These are phyloP conservation scores for Phlebiopsis gigantea DNA, from an alignment of 768 basidiomycete species.

Conservation along the genomic window DNA sequence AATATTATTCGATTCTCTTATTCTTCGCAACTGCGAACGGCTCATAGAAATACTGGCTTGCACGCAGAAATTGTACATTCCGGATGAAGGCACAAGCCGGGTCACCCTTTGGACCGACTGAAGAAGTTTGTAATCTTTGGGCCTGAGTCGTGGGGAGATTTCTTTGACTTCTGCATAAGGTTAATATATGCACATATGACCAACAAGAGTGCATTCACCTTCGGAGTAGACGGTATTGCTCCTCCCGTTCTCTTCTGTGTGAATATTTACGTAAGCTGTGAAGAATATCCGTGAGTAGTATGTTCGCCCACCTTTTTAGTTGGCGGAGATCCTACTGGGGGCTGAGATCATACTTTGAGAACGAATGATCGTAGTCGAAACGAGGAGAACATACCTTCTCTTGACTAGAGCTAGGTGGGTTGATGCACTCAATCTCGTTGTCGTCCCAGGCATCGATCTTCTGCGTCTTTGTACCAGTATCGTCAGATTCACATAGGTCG, in stretches of 20 bases:
- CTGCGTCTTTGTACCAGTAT: conserved; percentile 3
- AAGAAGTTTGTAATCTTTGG: background rate
- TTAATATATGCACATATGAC: background rate
- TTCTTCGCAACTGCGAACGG: too few relatives aligned
- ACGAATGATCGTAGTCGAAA: background rate
- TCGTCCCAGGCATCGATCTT: conserved; percentile 23
- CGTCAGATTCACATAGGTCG: background rate
- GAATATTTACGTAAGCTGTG: background rate
- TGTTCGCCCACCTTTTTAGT: background rate
- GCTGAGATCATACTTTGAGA: background rate
- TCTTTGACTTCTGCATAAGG: background rate
- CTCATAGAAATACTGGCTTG: too few relatives aligned
- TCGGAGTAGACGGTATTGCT: background rate
- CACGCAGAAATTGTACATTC: too few relatives aligned
- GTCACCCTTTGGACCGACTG: background rate
- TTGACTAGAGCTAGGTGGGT: background rate
- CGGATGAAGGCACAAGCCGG: background rate
- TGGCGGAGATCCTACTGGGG: background rate
- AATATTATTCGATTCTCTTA: too few relatives aligned
- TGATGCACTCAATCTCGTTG: conserved; percentile 18
- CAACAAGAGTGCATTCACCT: background rate
- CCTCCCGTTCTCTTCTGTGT: background rate
- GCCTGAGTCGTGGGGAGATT: background rate
- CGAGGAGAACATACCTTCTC: background rate
- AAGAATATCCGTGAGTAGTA: background rate